Percentiles rank a stretch among this genome's conserved stretches.
These are phyloP conservation scores for Naganishia antarctica DNA, from an alignment of 768 basidiomycete genomes.

Conservation along the genomic window DNA sequence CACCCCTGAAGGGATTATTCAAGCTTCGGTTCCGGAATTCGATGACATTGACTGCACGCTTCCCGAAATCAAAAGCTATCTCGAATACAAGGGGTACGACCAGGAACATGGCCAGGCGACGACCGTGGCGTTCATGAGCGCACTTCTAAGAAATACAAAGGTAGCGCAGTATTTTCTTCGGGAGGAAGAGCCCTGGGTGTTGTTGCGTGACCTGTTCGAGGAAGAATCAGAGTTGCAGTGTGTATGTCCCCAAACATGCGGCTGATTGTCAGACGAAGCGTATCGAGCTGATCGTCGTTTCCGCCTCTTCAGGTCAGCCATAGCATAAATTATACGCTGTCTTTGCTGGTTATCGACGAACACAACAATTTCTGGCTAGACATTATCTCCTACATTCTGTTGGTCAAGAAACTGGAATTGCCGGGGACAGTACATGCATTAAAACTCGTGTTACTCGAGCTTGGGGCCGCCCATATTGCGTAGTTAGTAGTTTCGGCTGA, in stretches of 20 bases:
- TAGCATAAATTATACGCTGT: slow-evolving; percentile 7
- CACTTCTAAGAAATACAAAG: neutral
- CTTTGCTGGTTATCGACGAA: slow-evolving; percentile 8
- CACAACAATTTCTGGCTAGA: slow-evolving; percentile 1
- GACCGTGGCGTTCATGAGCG: slow-evolving; percentile 1
- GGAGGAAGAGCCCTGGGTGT: neutral
- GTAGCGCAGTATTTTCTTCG: slow-evolving; percentile 9
- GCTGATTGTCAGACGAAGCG: neutral
- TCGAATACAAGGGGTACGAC: slow-evolving; percentile 15
- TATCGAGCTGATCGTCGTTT: neutral
- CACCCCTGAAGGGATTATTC: no score
- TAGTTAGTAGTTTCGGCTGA: neutral
- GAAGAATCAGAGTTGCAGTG: neutral
- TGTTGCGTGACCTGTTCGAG: neutral
- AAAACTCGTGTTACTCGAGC: neutral
- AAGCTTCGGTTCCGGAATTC: neutral
- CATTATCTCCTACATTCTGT: slow-evolving; percentile 3
- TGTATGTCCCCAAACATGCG: neutral
- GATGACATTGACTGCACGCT: neutral
- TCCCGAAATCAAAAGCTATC: neutral
- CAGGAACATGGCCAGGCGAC: neutral
- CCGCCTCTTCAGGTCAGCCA: neutral
- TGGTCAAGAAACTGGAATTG: neutral
- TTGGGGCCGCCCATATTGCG: slow-evolving; percentile 6
- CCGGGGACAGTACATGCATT: neutral